phyloP scores from a whole-genome alignment of 2,329 filamentous ascomycete genomes.

The Phialophora verrucosa region DNA sequence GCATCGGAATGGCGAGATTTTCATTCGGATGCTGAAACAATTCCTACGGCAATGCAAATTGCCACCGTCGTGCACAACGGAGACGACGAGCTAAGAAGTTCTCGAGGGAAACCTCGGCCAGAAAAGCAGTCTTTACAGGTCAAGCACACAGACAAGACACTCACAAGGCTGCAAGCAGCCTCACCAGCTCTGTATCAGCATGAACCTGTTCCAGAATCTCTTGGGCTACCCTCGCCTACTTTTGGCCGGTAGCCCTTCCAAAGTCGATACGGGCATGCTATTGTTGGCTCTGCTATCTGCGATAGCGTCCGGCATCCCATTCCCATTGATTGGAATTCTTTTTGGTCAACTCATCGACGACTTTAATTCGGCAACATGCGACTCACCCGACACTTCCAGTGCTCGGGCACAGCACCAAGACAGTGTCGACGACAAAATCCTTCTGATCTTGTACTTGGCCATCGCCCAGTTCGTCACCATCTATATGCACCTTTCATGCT shows the following conservation, averaged over 20 bases:
- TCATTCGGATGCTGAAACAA: background rate
- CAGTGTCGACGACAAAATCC: conserved; percentile 62
- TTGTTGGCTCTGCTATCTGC: conserved; percentile 40
- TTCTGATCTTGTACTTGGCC: conserved; percentile 68
- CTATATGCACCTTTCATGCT: conserved; percentile 68
- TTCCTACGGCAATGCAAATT: background rate
- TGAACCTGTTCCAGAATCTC: conserved; percentile 27
- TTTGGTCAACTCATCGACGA: conserved; percentile 50
- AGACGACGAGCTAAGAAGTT: background rate
- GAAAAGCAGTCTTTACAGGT: background rate
- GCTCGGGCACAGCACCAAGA: conserved; percentile 42
- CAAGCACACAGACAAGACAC: background rate
- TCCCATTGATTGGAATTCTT: conserved; percentile 48
- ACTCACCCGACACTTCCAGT: conserved; percentile 4
- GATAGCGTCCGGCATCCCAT: conserved; percentile 48
- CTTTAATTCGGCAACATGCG: conserved; percentile 41
- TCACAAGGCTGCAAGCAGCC: background rate
- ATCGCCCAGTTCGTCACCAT: conserved; percentile 68
- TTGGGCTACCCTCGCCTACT: conserved; percentile 46
- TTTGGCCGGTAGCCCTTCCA: conserved; percentile 47
- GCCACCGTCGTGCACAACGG: background rate
- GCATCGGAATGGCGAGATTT: background rate
- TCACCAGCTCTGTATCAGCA: background rate
- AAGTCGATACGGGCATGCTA: conserved; percentile 42
- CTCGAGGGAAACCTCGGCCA: background rate